Evolutionary conservation across 257 asterid genomes (phyloP).

Genomic region (Lycium ferocissimum): DNA sequence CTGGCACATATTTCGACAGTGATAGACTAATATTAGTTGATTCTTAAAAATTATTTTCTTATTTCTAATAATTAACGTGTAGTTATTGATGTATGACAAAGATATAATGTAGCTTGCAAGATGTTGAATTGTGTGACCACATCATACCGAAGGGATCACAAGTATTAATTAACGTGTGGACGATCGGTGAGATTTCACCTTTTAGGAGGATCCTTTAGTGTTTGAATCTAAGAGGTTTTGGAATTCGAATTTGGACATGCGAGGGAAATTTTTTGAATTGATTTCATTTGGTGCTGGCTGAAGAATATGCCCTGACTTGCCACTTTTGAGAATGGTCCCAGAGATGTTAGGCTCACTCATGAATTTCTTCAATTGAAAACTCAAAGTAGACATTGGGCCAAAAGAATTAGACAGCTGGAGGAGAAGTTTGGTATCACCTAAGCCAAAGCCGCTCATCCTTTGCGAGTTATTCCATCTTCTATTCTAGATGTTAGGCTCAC

Average conservation of each 20-base stretch:
- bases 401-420: conserved; percentile 24
- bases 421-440: conserved; percentile 27
- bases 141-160: too few relatives aligned
- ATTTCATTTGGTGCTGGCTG: conserved; percentile 30
- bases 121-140: not conserved
- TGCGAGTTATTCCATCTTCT: conserved; percentile 16
- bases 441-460: conserved; percentile 13
- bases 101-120: not conserved
- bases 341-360: not conserved
- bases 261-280: conserved; percentile 23
- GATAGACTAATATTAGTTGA: too few relatives aligned
- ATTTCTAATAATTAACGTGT: too few relatives aligned
- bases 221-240: too few relatives aligned
- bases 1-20: too few relatives aligned
- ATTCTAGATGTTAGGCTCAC: not conserved
- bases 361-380: conserved; percentile 31
- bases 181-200: too few relatives aligned
- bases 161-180: too few relatives aligned
- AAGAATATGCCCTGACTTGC: conserved; percentile 12
- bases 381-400: not conserved
- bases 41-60: too few relatives aligned
- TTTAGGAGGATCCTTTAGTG: too few relatives aligned
- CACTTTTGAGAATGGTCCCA: not conserved
- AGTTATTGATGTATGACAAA: too few relatives aligned
- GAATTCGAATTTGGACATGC: not conserved